These are phyloP conservation scores for Fabrea salina DNA, from an alignment of 169 alveolate genomes.

Conservation along the genomic window DNA sequence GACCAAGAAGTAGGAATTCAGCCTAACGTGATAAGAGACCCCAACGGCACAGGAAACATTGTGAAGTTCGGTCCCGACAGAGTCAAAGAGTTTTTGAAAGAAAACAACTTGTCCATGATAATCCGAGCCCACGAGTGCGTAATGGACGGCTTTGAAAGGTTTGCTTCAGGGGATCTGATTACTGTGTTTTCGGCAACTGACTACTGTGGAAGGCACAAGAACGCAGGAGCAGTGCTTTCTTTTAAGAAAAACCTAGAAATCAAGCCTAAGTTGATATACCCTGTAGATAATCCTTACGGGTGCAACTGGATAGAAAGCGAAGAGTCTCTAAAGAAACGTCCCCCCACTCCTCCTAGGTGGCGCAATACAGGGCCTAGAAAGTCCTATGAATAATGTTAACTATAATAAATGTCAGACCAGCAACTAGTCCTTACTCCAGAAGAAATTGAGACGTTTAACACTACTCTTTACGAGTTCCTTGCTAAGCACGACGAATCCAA, in stretches of 20 bases:
- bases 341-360: slow-evolving; percentile 86
- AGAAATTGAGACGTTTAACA: slow-evolving; percentile 23
- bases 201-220: slow-evolving; percentile 99
- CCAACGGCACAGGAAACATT: slow-evolving; percentile 98
- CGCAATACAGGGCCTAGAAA: slow-evolving; percentile 20
- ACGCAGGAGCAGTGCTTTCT: slow-evolving; percentile 98
- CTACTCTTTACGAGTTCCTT: neutral
- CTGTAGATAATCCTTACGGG: slow-evolving; percentile 79
- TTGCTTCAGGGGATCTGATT: slow-evolving; percentile 98
- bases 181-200: slow-evolving; percentile 99
- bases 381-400: slow-evolving; percentile 2
- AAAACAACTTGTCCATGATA: slow-evolving; percentile 78
- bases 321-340: slow-evolving; percentile 75
- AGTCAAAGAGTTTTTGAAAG: slow-evolving; percentile 85
- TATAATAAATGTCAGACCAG: no score
- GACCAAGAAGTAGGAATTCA: slow-evolving; percentile 96
- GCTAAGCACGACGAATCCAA: neutral
- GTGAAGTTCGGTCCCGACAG: slow-evolving; percentile 96
- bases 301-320: slow-evolving; percentile 80
- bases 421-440: neutral
- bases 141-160: slow-evolving; percentile 99
- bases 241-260: slow-evolving; percentile 95
- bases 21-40: slow-evolving; percentile 98
- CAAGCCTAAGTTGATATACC: slow-evolving; percentile 97
- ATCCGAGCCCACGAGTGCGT: slow-evolving; percentile 99